phyloP scores from a whole-genome alignment of 1,284 basidiomycete genomes.

The Termitomyces sp. region DNA sequence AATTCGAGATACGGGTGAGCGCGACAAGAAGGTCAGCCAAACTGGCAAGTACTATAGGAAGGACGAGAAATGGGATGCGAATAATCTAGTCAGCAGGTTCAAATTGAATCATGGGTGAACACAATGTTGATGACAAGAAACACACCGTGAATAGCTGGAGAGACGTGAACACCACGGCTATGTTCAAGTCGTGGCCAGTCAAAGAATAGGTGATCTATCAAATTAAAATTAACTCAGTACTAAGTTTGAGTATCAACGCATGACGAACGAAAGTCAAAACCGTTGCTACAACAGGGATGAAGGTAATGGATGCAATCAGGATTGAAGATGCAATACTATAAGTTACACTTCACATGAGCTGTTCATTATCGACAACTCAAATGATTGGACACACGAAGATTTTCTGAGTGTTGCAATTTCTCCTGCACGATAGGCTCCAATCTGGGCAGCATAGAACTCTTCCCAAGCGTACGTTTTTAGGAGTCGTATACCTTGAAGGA shows the following conservation, averaged over 20 bases:
- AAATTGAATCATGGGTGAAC: not conserved
- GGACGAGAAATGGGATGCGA: constrained; percentile 45
- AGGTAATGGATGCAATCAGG: constrained; percentile 53
- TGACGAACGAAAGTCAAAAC: constrained; percentile 64
- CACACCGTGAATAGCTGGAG: constrained; percentile 73
- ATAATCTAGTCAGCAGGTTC: constrained; percentile 40
- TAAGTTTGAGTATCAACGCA: not conserved
- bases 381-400: constrained; percentile 39
- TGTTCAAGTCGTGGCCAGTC: constrained; percentile 58
- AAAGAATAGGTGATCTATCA: constrained; percentile 64
- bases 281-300: constrained; percentile 64
- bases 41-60: constrained; percentile 48
- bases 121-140: not conserved
- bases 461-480: constrained; percentile 65
- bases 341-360: not conserved
- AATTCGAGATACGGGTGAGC: constrained; percentile 51
- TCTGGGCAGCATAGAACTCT: constrained; percentile 53
- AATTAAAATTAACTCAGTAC: constrained; percentile 1
- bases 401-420: constrained; percentile 51
- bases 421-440: constrained; percentile 43
- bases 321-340: constrained; percentile 47
- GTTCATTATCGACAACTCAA: not conserved
- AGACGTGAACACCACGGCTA: constrained; percentile 70
- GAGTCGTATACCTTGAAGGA: constrained; percentile 59
- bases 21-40: constrained; percentile 61